phyloP scores from a whole-genome alignment of 306 rosid species.

The Citrullus colocynthis region DNA sequence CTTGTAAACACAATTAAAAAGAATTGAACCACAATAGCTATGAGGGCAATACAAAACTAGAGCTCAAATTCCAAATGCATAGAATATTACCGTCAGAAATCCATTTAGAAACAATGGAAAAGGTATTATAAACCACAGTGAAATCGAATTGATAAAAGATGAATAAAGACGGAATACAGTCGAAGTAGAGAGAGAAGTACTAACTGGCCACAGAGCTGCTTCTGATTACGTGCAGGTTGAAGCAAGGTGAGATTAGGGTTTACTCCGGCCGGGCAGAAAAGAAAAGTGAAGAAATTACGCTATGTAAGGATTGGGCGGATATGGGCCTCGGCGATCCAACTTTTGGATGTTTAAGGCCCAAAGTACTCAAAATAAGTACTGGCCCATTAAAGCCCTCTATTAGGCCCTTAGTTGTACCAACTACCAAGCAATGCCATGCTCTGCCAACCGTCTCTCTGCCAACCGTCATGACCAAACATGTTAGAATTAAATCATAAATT shows the following conservation, averaged over 20 bases:
- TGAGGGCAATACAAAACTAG: not conserved
- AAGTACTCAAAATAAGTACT: not conserved
- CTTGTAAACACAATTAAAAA: not conserved
- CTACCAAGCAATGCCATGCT: too few species aligned
- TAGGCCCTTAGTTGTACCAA: too few species aligned
- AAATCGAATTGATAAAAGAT: not conserved
- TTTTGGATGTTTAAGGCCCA: not conserved
- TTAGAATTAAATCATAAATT: too few species aligned
- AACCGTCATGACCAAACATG: too few species aligned
- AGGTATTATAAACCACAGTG: not conserved
- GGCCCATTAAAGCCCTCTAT: too few species aligned
- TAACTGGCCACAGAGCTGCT: not conserved
- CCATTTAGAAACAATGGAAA: not conserved
- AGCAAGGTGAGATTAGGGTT: not conserved
- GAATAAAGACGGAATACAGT: not conserved
- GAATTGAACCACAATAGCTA: not conserved
- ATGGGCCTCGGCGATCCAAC: not conserved
- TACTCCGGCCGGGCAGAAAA: not conserved
- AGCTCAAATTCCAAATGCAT: not conserved
- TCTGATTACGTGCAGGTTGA: not conserved
- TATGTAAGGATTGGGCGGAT: not conserved
- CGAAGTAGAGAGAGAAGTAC: not conserved
- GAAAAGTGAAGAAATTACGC: not conserved
- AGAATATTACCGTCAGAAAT: not conserved
- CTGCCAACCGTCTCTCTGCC: too few species aligned